Percentiles rank a stretch among this genome's conserved stretches.
These are phyloP conservation scores for Neobulgaria alba DNA, from an alignment of 2,329 filamentous ascomycete species.

Conservation along the genomic window DNA sequence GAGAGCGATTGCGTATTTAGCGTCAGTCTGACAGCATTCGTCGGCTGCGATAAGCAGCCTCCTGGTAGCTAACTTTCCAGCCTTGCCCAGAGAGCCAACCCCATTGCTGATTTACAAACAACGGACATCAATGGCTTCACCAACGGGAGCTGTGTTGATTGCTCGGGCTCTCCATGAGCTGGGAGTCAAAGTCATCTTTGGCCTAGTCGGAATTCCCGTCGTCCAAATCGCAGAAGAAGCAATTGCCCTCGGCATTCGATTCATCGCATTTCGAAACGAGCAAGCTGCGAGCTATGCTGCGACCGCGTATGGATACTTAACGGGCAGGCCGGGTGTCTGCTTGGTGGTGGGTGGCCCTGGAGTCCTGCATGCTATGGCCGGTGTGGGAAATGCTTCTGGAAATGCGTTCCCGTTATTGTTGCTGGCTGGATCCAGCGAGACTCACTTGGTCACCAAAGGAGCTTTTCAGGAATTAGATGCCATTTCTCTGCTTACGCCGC, in stretches of 20 bases:
- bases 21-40: too few species aligned
- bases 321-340: conserved; percentile 46
- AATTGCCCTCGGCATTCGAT: conserved; percentile 46
- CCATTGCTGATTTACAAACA: too few species aligned
- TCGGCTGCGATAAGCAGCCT: conserved; percentile 7
- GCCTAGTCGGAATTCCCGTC: conserved; percentile 30
- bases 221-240: conserved; percentile 49
- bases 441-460: conserved; percentile 41
- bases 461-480: conserved; percentile 51
- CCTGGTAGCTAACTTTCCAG: too few species aligned
- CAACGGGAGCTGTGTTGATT: conserved; percentile 21
- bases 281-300: conserved; percentile 51
- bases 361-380: conserved; percentile 48
- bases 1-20: too few species aligned
- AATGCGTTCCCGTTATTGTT: conserved; percentile 48
- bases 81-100: too few species aligned
- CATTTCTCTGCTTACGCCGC: conserved; percentile 41
- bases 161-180: conserved; percentile 23
- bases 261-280: conserved; percentile 50
- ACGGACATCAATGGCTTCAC: conserved; percentile 4
- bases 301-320: conserved; percentile 49
- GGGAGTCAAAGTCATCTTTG: conserved; percentile 25
- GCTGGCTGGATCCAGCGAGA: conserved; percentile 45
- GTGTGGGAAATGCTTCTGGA: conserved; percentile 42
- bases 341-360: conserved; percentile 51